Conservation (phyloP, 83 land plant genomes). For the Picea engelmannii region DNA sequence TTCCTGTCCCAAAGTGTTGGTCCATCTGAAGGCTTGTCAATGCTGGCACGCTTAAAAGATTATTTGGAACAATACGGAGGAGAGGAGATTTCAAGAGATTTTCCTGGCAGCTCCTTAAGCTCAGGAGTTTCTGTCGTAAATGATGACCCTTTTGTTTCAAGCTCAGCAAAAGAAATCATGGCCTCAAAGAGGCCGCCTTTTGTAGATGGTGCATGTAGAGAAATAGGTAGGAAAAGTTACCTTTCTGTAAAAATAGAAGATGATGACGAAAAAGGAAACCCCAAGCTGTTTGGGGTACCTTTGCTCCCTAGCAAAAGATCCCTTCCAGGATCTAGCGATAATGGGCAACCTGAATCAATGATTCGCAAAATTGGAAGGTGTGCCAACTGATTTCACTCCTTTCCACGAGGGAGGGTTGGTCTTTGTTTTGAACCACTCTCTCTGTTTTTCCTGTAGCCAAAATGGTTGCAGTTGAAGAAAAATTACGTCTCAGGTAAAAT, state of each 20-base stretch:
- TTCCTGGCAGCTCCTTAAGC: conserved; percentile 14
- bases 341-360: conserved; percentile 14
- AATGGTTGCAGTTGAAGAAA: conserved; percentile 13
- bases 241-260: conserved; percentile 16
- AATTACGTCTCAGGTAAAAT: conserved; percentile 5
- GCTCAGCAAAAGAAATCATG: neutral
- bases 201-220: conserved; percentile 20
- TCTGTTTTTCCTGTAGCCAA: conserved; percentile 2
- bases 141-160: neutral
- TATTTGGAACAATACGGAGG: conserved; percentile 15
- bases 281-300: conserved; percentile 14
- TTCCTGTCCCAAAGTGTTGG: conserved; percentile 16
- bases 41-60: conserved; percentile 11
- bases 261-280: conserved; percentile 19
- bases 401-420: neutral
- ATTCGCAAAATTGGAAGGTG: conserved; percentile 17
- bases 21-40: conserved; percentile 6
- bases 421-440: neutral
- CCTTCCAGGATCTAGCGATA: conserved; percentile 12
- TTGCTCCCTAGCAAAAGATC: conserved; percentile 7
- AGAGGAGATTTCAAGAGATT: conserved; percentile 15
- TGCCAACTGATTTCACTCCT: conserved; percentile 9
- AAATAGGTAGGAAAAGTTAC: conserved; percentile 10
- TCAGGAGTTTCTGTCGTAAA: conserved; percentile 4
- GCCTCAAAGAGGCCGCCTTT: conserved; percentile 10